These are phyloP conservation scores for Candida suzukii DNA, from an alignment of 805 yeast genomes.

Conservation along the genomic window DNA sequence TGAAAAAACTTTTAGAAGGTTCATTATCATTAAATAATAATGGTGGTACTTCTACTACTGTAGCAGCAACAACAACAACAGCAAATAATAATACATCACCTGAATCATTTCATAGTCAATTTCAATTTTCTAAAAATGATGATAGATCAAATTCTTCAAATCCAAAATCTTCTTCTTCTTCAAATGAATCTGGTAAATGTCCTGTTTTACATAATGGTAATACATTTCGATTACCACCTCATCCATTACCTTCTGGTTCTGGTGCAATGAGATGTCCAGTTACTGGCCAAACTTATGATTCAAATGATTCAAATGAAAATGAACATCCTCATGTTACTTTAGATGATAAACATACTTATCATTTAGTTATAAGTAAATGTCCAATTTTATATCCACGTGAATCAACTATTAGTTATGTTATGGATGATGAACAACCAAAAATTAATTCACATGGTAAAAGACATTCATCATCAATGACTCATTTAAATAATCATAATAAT, in stretches of 20 bases:
- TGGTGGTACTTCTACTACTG: background rate
- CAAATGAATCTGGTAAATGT: slow-evolving; percentile 15
- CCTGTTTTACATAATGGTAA: slow-evolving; percentile 1
- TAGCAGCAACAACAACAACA: background rate
- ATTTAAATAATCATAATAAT: background rate
- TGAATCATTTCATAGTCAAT: no score
- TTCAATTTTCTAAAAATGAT: no score
- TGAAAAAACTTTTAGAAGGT: slow-evolving; percentile 26
- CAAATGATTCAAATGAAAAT: background rate
- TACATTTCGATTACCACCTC: background rate
- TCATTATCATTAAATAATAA: slow-evolving; percentile 1
- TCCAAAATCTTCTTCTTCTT: background rate
- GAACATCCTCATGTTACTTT: background rate
- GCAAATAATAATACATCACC: background rate
- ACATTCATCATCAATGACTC: background rate
- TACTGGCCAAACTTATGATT: slow-evolving; percentile 10
- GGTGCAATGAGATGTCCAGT: slow-evolving; percentile 9
- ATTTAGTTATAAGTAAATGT: slow-evolving; percentile 15
- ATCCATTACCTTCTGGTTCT: background rate
- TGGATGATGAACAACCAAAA: background rate
- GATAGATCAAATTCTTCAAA: background rate
- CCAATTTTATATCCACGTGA: slow-evolving; percentile 22
- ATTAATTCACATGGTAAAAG: background rate
- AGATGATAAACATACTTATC: slow-evolving; percentile 1
- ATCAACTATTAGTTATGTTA: slow-evolving; percentile 6